These are phyloP conservation scores for Candida sonorensis DNA, from an alignment of 805 yeast species.

Conservation along the genomic window DNA sequence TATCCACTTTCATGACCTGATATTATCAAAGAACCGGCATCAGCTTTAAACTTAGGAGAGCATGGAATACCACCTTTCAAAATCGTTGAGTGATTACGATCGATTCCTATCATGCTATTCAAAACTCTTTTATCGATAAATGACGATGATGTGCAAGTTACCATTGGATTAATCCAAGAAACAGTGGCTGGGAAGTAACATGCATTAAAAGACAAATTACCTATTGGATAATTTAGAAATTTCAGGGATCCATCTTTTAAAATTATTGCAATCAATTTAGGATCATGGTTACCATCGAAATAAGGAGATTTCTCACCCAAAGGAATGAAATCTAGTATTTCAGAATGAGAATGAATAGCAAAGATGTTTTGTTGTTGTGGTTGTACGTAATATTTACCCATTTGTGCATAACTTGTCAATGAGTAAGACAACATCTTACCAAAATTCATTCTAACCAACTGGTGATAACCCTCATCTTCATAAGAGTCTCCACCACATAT, in stretches of 20 bases:
- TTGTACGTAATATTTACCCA: slow-evolving; percentile 66
- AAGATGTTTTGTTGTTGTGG: slow-evolving; percentile 50
- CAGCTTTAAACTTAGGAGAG: slow-evolving; percentile 40
- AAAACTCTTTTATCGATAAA: slow-evolving; percentile 27
- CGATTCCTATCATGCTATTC: slow-evolving; percentile 33
- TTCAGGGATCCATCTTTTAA: slow-evolving; percentile 61
- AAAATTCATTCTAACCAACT: slow-evolving; percentile 57
- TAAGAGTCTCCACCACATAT: slow-evolving; percentile 62
- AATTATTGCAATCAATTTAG: slow-evolving; percentile 52
- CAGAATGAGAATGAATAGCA: slow-evolving; percentile 44
- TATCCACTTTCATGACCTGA: slow-evolving; percentile 87
- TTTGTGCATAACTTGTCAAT: slow-evolving; percentile 75
- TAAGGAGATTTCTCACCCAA: slow-evolving; percentile 64
- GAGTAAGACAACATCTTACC: slow-evolving; percentile 77
- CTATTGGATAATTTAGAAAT: slow-evolving; percentile 52
- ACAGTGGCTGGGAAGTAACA: slow-evolving; percentile 73
- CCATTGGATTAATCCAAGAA: slow-evolving; percentile 70
- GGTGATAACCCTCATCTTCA: slow-evolving; percentile 33
- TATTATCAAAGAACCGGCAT: slow-evolving; percentile 53
- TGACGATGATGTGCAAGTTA: slow-evolving; percentile 48
- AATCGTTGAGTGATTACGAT: slow-evolving; percentile 47
- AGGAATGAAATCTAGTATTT: slow-evolving; percentile 41
- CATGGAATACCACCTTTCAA: slow-evolving; percentile 79
- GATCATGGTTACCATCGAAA: slow-evolving; percentile 76
- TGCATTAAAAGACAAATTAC: slow-evolving; percentile 44